phyloP scores from a whole-genome alignment of 2,329 filamentous ascomycete species.

The Sporothrix globosa region DNA sequence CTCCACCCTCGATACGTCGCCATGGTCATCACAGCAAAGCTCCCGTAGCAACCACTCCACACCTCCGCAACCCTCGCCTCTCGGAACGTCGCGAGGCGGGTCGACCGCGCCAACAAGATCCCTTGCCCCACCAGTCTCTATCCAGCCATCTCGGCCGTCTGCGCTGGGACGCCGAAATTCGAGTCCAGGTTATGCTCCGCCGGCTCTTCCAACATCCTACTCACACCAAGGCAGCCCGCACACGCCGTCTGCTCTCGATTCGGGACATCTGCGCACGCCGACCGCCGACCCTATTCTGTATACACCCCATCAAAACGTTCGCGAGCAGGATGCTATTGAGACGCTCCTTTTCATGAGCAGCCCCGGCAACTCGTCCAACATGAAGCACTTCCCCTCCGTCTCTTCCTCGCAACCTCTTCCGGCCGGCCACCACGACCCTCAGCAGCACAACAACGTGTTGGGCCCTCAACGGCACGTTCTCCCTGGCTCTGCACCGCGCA shows the following conservation, averaged over 20 bases:
- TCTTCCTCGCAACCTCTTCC: constrained; percentile 46
- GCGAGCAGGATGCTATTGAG: constrained; percentile 81
- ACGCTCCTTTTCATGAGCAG: constrained; percentile 81
- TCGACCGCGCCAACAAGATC: constrained; percentile 45
- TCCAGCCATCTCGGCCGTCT: constrained; percentile 52
- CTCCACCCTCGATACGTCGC: constrained; percentile 27
- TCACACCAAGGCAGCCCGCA: constrained; percentile 46
- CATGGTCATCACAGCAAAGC: constrained; percentile 29
- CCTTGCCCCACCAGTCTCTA: constrained; percentile 59
- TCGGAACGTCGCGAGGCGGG: constrained; percentile 37
- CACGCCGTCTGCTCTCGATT: constrained; percentile 48
- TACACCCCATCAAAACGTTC: constrained; percentile 68
- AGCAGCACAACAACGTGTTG: constrained; percentile 36
- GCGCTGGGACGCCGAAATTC: constrained; percentile 54
- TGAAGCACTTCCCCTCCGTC: constrained; percentile 57
- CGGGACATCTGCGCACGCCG: constrained; percentile 41
- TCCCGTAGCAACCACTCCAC: constrained; percentile 26
- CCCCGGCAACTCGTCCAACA: constrained; percentile 69
- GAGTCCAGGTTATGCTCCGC: constrained; percentile 51
- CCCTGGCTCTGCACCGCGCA: constrained; percentile 53
- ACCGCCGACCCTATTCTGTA: constrained; percentile 61
- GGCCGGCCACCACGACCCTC: constrained; percentile 40
- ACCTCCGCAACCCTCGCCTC: constrained; percentile 31
- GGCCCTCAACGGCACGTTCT: constrained; percentile 47
- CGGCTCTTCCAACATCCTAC: constrained; percentile 54